These are phyloP conservation scores for Chrysosporium queenslandicum DNA, from an alignment of 2,329 filamentous ascomycete species.

Conservation along the genomic window DNA sequence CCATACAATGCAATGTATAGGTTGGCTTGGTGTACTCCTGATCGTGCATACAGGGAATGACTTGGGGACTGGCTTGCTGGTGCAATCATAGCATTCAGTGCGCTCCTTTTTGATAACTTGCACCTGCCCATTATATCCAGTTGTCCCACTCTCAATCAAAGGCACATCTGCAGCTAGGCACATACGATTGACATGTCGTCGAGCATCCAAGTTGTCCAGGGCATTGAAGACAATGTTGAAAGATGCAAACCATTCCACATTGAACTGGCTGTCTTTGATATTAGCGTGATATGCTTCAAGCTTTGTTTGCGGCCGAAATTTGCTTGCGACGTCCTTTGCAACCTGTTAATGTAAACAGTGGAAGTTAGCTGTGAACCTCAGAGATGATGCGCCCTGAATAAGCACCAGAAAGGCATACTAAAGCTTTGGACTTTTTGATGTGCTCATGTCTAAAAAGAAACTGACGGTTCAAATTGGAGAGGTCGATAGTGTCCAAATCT, in stretches of 20 bases:
- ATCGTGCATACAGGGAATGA: slow-evolving; percentile 96
- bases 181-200: slow-evolving; percentile 95
- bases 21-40: slow-evolving; percentile 86
- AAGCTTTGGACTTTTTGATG: slow-evolving; percentile 92
- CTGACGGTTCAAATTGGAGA: slow-evolving; percentile 94
- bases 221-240: slow-evolving; percentile 93
- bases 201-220: slow-evolving; percentile 85
- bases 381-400: neutral
- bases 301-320: slow-evolving; percentile 79
- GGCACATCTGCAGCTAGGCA: slow-evolving; percentile 84
- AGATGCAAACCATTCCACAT: slow-evolving; percentile 72
- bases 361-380: slow-evolving; percentile 16
- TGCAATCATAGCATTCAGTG: slow-evolving; percentile 95
- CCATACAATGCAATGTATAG: slow-evolving; percentile 98
- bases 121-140: slow-evolving; percentile 94
- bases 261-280: slow-evolving; percentile 83
- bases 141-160: slow-evolving; percentile 91
- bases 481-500: slow-evolving; percentile 94
- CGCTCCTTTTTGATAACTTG: slow-evolving; percentile 87
- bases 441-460: slow-evolving; percentile 95
- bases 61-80: slow-evolving; percentile 78
- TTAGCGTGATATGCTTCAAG: slow-evolving; percentile 87
- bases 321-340: slow-evolving; percentile 80
- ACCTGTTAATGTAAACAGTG: slow-evolving; percentile 47
- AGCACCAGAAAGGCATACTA: slow-evolving; percentile 50